Evolutionary conservation across 2,329 filamentous ascomycete species (phyloP).

Genomic region (Grosmannia serpens): DNA sequence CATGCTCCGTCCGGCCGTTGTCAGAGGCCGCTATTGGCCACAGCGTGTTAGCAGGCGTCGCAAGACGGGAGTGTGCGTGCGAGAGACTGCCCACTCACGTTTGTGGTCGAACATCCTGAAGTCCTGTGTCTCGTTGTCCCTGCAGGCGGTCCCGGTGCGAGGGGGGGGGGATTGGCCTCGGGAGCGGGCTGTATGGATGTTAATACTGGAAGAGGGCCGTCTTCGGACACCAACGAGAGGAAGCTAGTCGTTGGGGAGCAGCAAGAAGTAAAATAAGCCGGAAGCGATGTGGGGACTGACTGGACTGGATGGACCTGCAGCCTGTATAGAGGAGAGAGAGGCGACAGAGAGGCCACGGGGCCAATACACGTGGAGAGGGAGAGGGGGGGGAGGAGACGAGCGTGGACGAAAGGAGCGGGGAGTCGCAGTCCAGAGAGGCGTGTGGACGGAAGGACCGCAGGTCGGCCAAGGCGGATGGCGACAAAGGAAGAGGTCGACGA

Average conservation of each 20-base stretch:
- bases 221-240: neutral
- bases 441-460: neutral
- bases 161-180: neutral
- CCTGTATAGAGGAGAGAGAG: neutral
- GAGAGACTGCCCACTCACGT: neutral
- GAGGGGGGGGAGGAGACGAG: neutral
- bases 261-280: neutral
- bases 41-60: neutral
- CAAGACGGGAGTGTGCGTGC: neutral
- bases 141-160: neutral
- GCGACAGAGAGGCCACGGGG: neutral
- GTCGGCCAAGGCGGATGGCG: neutral
- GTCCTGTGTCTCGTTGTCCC: neutral
- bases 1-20: neutral
- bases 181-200: neutral
- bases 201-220: neutral
- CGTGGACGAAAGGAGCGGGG: neutral
- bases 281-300: neutral
- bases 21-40: neutral
- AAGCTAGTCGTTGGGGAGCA: neutral
- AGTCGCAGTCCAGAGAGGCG: neutral
- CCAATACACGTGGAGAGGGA: neutral
- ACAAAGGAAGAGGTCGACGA: neutral
- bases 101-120: neutral
- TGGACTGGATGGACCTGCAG: neutral